Evolutionary conservation across 345 rosid species (phyloP).

Genomic region (Turritis glabra): DNA sequence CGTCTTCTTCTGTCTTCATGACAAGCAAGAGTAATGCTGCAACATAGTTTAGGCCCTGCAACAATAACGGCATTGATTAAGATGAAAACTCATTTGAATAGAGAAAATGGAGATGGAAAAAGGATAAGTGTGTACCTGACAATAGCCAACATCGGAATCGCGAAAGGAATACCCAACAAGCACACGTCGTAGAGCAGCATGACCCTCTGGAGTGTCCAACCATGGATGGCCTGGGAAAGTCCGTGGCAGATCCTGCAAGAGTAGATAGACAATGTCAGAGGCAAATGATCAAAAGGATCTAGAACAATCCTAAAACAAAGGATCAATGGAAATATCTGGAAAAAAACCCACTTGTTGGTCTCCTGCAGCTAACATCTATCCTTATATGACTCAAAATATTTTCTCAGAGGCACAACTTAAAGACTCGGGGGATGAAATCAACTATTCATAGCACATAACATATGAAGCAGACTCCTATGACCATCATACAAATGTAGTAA

Average conservation of each 20-base stretch:
- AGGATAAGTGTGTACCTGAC: constrained; percentile 65
- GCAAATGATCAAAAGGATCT: constrained; percentile 7
- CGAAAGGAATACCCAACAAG: constrained; percentile 97
- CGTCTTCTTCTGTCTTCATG: constrained; percentile 99
- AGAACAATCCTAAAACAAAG: neutral
- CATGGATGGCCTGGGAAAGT: constrained; percentile 99
- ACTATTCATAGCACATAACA: constrained; percentile 8
- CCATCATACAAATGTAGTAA: neutral
- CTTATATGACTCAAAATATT: neutral
- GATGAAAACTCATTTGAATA: neutral
- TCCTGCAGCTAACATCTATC: neutral
- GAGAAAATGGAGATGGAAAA: neutral
- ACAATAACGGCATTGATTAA: constrained; percentile 10
- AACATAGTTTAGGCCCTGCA: constrained; percentile 94
- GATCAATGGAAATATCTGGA: neutral
- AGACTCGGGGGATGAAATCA: neutral
- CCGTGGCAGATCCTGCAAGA: constrained; percentile 84
- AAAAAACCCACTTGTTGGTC: neutral
- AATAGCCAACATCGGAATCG: constrained; percentile 99
- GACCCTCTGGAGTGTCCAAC: constrained; percentile 99
- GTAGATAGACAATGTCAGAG: constrained; percentile 9
- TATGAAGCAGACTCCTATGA: constrained; percentile 6
- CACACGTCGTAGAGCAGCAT: constrained; percentile 87
- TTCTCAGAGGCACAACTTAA: neutral
- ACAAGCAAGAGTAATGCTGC: constrained; percentile 92